Evolutionary conservation across 1,139 yeast genomes (phyloP).

Genomic region (Zygosaccharomyces sapae): DNA sequence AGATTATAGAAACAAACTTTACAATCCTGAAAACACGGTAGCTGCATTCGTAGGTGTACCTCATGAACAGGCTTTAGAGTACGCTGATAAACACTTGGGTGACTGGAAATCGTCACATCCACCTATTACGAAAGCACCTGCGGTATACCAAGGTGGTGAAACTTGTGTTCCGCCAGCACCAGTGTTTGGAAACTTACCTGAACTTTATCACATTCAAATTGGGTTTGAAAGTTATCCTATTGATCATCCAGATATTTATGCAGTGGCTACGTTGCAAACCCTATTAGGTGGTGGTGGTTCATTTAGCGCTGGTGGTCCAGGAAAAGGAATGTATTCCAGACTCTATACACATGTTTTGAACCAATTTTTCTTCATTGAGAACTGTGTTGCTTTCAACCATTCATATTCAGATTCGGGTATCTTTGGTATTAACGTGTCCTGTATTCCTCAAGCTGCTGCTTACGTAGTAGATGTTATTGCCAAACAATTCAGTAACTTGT

Average conservation of each 20-base stretch:
- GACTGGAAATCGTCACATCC: conserved; percentile 45
- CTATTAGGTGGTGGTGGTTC: conserved; percentile 98
- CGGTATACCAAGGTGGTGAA: conserved; percentile 78
- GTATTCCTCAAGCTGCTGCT: conserved; percentile 81
- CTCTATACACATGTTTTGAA: conserved; percentile 87
- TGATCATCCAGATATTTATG: conserved; percentile 81
- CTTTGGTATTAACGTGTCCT: conserved; percentile 82
- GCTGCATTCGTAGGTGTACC: conserved; percentile 86
- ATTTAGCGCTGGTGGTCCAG: conserved; percentile 99
- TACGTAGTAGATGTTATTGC: conserved; percentile 78
- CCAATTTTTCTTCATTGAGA: conserved; percentile 87
- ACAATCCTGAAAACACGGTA: conserved; percentile 77
- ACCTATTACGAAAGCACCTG: conserved; percentile 40
- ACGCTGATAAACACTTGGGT: conserved; percentile 63
- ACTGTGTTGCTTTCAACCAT: conserved; percentile 84
- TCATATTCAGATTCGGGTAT: conserved; percentile 87
- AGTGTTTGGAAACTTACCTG: conserved; percentile 71
- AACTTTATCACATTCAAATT: conserved; percentile 78
- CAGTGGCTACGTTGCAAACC: conserved; percentile 85
- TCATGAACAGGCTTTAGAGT: conserved; percentile 62
- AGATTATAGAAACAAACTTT: conserved; percentile 63
- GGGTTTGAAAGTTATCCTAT: conserved; percentile 88
- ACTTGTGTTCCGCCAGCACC: conserved; percentile 63
- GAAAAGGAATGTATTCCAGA: conserved; percentile 97
- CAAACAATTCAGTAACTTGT: conserved; percentile 63